Evolutionary conservation across 345 rosid species (phyloP), one percentile per base, ranked within the genome.

Genomic region (Populus nigra): DNA sequence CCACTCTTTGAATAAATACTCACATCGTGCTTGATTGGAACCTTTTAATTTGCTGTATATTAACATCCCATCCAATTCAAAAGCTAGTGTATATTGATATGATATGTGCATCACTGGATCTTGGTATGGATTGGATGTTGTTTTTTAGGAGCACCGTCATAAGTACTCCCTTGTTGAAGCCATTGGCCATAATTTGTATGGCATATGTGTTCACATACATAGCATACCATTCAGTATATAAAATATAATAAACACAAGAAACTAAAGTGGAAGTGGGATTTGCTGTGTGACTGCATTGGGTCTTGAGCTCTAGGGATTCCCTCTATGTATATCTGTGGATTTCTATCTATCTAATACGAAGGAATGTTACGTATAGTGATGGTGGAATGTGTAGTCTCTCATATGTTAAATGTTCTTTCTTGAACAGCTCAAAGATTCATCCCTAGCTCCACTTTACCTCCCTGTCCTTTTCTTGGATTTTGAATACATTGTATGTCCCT

Each of bases 221-320:
- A 33, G 5, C 9, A 50, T 50, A 17, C 57, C 20, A 50, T n/a
- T 22, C 25, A 3, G 3, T 57, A 9, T 57, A 20, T 20, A 18
- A 1, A 50, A 55, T 57, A n/a, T 57, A 22, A 47, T 10, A 23
- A 59, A 36, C 17, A 67, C 47, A 67, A 20, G 41, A 67, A 67
- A 31, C 18, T 62, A 82, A 80, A 76, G 67, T 25, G 75, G 82
- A 82, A 84, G 89, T 88, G 88, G 91, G 89, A 85, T 89, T 88
- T 81, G 81, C 62, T 63, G 83, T 72, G 76, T 4, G 45, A 22
- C 7, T 43, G 81, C 86, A 69, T 79, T 36, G 90, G 79, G 74
- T 25, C 71, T 71, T 76, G 89, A 76, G 89, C 87, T 86, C 87
- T 90, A 82, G 96, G 97, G 91, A 91, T 91, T 91, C 90, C 84